phyloP scores from a whole-genome alignment of 352 stramenopile genomes.

The Phytophthora pinifolia region DNA sequence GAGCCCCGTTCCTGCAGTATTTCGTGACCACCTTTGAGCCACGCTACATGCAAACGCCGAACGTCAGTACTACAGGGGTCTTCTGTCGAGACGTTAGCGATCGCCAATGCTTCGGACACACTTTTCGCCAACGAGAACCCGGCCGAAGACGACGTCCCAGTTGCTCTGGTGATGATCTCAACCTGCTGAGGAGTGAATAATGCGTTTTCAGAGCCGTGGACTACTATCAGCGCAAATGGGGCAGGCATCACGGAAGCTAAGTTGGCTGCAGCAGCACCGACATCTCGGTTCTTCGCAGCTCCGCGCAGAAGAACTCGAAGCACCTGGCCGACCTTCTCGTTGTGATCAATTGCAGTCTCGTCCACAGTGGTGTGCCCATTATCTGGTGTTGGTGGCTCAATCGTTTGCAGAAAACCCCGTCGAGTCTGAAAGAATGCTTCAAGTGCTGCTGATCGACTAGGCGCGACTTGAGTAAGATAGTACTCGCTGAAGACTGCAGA shows the following conservation, averaged over 20 bases:
- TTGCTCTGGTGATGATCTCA: conserved; percentile 20
- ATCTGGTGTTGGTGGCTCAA: not conserved
- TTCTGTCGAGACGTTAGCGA: not conserved
- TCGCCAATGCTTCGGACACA: conserved; percentile 19
- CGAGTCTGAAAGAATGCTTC: conserved; percentile 56
- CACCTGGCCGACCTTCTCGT: conserved; percentile 28
- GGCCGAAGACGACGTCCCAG: not conserved
- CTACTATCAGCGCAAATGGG: conserved; percentile 51
- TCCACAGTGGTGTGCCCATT: not conserved
- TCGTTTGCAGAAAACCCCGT: conserved; percentile 44
- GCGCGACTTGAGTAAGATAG: conserved; percentile 56
- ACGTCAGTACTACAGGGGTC: conserved; percentile 1
- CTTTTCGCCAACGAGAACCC: conserved; percentile 12
- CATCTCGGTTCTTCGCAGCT: conserved; percentile 43
- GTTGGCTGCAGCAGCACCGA: conserved; percentile 30
- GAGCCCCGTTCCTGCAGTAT: conserved; percentile 57
- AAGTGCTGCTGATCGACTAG: conserved; percentile 43
- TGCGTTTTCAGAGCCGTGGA: conserved; percentile 62
- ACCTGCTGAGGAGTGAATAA: conserved; percentile 43
- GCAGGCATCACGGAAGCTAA: conserved; percentile 17
- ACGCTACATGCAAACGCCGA: conserved; percentile 49
- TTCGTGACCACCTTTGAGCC: conserved; percentile 80
- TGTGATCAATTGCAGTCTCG: not conserved
- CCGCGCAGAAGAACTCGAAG: conserved; percentile 45
- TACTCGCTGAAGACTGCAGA: conserved; percentile 55